These are phyloP conservation scores for Phytophthora sp. DNA, from an alignment of 352 stramenopile species.

Conservation along the genomic window DNA sequence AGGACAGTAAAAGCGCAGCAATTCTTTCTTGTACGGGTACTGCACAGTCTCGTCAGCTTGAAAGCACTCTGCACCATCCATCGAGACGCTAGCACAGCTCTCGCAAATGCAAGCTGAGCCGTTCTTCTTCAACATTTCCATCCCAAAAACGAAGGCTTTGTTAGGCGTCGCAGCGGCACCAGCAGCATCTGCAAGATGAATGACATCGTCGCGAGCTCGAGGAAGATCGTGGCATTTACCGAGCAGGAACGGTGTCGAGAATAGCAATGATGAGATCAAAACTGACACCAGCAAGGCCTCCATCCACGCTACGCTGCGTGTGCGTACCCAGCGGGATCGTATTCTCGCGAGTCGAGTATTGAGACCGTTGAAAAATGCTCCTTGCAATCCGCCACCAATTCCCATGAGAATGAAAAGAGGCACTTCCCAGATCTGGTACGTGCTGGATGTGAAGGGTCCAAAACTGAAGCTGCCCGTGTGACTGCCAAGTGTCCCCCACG, in stretches of 20 bases:
- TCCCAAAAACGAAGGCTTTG: conserved; percentile 73
- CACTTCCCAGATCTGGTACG: conserved; percentile 88
- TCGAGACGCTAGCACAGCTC: conserved; percentile 51
- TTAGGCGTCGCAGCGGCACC: conserved; percentile 31
- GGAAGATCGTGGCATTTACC: conserved; percentile 73
- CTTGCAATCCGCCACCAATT: conserved; percentile 81
- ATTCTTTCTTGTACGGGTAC: conserved; percentile 85
- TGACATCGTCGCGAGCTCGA: conserved; percentile 58
- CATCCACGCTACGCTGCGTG: conserved; percentile 54
- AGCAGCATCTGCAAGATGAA: conserved; percentile 50
- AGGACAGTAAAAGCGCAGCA: conserved; percentile 96
- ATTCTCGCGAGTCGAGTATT: conserved; percentile 61
- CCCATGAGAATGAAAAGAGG: conserved; percentile 90
- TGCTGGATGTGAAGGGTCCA: conserved; percentile 68
- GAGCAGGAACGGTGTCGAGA: conserved; percentile 65
- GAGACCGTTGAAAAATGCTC: conserved; percentile 81
- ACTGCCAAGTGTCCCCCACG: conserved; percentile 74
- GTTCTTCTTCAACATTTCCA: conserved; percentile 73
- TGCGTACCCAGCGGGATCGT: conserved; percentile 66
- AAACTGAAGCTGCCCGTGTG: conserved; percentile 80
- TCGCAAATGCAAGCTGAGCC: conserved; percentile 77
- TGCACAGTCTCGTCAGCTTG: conserved; percentile 68
- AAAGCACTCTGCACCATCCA: conserved; percentile 68
- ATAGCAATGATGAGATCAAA: conserved; percentile 67
- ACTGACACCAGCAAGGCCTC: conserved; percentile 68